phyloP scores from a whole-genome alignment of 2,329 filamentous ascomycete genomes.

The Arthrocladium fulminans region DNA sequence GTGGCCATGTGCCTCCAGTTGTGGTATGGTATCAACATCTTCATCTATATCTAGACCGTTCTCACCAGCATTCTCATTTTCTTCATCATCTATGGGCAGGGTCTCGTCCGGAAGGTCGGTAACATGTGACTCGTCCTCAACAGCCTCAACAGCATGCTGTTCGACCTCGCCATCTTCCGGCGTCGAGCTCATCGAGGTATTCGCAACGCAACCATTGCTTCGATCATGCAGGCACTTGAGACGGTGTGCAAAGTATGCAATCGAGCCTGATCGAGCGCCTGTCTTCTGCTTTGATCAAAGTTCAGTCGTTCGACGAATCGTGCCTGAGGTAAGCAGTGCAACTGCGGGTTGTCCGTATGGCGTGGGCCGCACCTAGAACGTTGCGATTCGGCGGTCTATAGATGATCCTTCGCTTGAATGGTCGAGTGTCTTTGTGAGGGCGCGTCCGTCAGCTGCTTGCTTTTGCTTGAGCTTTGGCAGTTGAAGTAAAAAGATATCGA shows the following conservation, averaged over 20 bases:
- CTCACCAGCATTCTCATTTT: constrained; percentile 10
- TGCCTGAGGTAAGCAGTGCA: too few relatives aligned
- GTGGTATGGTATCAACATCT: constrained; percentile 16
- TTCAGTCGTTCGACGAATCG: too few relatives aligned
- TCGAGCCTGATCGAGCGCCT: too few relatives aligned
- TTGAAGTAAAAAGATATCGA: too few relatives aligned
- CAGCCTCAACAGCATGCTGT: constrained; percentile 44
- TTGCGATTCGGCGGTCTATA: too few relatives aligned
- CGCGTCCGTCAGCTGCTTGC: too few relatives aligned
- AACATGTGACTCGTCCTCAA: constrained; percentile 32
- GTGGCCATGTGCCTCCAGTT: constrained; percentile 11
- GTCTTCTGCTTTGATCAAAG: too few relatives aligned
- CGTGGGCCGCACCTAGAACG: too few relatives aligned
- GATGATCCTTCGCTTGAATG: too few relatives aligned
- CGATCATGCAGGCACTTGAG: neutral
- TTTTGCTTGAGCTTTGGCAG: too few relatives aligned
- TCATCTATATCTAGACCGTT: constrained; percentile 24
- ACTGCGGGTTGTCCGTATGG: too few relatives aligned
- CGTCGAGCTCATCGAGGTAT: constrained; percentile 59
- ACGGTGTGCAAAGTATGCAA: neutral
- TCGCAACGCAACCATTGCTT: constrained; percentile 19
- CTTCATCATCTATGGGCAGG: constrained; percentile 15
- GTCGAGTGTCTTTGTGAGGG: too few relatives aligned
- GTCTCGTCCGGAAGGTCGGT: constrained; percentile 21
- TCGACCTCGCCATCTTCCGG: constrained; percentile 52